Conservation (phyloP, 768 basidiomycete species). For the Collybiopsis confluens region DNA sequence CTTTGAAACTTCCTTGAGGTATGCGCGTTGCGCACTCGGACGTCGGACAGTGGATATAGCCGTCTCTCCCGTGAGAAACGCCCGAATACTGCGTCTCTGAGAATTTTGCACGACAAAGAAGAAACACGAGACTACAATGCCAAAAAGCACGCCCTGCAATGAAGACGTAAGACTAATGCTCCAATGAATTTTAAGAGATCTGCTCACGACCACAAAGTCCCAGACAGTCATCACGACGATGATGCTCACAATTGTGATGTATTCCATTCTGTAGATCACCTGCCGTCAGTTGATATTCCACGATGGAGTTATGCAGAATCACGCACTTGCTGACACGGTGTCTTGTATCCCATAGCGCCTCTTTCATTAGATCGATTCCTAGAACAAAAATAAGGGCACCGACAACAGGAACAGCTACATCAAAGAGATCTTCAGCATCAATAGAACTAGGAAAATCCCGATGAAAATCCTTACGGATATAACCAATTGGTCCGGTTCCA, state of each 20-base stretch:
- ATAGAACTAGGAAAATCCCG: background rate
- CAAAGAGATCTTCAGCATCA: background rate
- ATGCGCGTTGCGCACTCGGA: slow-evolving; percentile 81
- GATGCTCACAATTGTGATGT: slow-evolving; percentile 80
- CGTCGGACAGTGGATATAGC: slow-evolving; percentile 89
- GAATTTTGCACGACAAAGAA: slow-evolving; percentile 99
- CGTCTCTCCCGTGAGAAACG: slow-evolving; percentile 76
- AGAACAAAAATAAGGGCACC: slow-evolving; percentile 90
- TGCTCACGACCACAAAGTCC: slow-evolving; percentile 74
- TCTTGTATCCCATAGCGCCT: slow-evolving; percentile 94
- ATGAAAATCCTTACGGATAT: slow-evolving; percentile 66
- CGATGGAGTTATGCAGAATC: background rate
- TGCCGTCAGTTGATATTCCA: background rate
- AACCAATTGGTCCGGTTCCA: slow-evolving; percentile 89
- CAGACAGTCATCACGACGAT: slow-evolving; percentile 90
- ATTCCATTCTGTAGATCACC: slow-evolving; percentile 52
- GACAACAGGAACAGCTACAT: slow-evolving; percentile 83
- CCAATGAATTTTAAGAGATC: background rate
- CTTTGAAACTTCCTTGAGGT: slow-evolving; percentile 87
- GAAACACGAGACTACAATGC: slow-evolving; percentile 88
- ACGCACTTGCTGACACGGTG: slow-evolving; percentile 76
- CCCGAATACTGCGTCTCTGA: slow-evolving; percentile 76
- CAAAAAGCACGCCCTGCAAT: slow-evolving; percentile 74
- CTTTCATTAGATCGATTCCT: slow-evolving; percentile 91
- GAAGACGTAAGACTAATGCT: background rate